A percentile compares a stretch with the other conserved stretches of the same genome.
These are phyloP conservation scores for Saccharomycopsis javanensis DNA, from an alignment of 805 yeast species.

Conservation along the genomic window DNA sequence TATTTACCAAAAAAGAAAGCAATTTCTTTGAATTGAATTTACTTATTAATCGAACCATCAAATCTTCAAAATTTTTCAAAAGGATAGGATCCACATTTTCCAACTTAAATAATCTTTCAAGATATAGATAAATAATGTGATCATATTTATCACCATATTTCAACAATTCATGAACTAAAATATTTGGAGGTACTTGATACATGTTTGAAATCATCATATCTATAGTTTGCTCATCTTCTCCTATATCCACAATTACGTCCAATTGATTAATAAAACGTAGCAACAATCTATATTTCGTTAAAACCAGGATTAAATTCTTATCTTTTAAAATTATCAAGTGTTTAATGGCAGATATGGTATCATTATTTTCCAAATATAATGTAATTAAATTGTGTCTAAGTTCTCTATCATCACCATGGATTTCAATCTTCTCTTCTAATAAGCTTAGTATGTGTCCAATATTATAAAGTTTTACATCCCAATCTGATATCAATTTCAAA, in stretches of 20 bases:
- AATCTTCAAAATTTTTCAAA: slow-evolving; percentile 48
- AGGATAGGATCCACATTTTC: slow-evolving; percentile 29
- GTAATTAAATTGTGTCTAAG: slow-evolving; percentile 39
- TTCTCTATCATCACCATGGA: slow-evolving; percentile 22
- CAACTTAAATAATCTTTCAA: slow-evolving; percentile 44
- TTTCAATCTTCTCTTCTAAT: slow-evolving; percentile 39
- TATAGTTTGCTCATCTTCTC: slow-evolving; percentile 34
- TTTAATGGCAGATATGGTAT: slow-evolving; percentile 52
- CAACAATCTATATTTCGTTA: slow-evolving; percentile 56
- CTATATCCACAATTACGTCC: slow-evolving; percentile 40
- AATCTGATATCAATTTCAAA: slow-evolving; percentile 34
- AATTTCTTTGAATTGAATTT: slow-evolving; percentile 28
- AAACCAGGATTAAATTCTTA: slow-evolving; percentile 42
- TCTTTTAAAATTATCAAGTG: slow-evolving; percentile 54
- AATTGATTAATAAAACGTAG: slow-evolving; percentile 37
- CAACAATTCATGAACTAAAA: slow-evolving; percentile 30
- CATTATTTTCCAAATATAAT: slow-evolving; percentile 46
- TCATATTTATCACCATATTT: slow-evolving; percentile 36
- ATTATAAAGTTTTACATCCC: slow-evolving; percentile 54
- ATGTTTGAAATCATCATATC: slow-evolving; percentile 50
- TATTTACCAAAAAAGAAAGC: slow-evolving; percentile 49
- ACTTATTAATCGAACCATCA: slow-evolving; percentile 45
- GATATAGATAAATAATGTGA: slow-evolving; percentile 51
- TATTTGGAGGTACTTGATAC: slow-evolving; percentile 50
- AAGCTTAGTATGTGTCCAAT: slow-evolving; percentile 32